Conservation (phyloP, 768 basidiomycete species). For the Suillus occidentalis region DNA sequence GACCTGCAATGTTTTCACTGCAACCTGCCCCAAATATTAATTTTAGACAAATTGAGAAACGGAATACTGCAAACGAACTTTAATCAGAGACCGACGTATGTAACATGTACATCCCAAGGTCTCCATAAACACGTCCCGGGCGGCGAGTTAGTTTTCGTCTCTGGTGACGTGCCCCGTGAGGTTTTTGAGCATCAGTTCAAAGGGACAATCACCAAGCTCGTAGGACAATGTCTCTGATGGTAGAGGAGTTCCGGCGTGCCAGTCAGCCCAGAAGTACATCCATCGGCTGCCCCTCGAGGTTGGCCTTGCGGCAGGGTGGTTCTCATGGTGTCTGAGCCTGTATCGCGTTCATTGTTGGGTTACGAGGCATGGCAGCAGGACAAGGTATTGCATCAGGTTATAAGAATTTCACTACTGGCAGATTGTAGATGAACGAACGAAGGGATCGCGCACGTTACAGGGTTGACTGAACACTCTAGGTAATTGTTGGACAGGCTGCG, state of each 20-base stretch:
- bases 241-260: background rate
- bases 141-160: background rate
- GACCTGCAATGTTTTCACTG: background rate
- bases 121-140: constrained; percentile 1
- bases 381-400: too few species aligned
- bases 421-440: background rate
- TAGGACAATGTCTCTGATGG: background rate
- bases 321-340: too few species aligned
- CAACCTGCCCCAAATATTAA: background rate
- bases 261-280: too few species aligned
- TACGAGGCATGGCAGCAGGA: too few species aligned
- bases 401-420: too few species aligned
- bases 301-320: too few species aligned
- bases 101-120: background rate
- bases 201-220: background rate
- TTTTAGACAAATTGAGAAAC: background rate
- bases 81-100: background rate
- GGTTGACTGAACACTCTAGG: background rate
- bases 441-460: background rate
- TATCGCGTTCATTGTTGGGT: too few species aligned
- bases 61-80: background rate
- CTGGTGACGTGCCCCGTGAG: background rate
- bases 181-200: background rate
- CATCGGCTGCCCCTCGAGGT: too few species aligned
- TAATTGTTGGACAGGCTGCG: background rate